Base-by-base conservation (phyloP, 805 yeast species). In the Kodamaea kaohsiungensis region DNA sequence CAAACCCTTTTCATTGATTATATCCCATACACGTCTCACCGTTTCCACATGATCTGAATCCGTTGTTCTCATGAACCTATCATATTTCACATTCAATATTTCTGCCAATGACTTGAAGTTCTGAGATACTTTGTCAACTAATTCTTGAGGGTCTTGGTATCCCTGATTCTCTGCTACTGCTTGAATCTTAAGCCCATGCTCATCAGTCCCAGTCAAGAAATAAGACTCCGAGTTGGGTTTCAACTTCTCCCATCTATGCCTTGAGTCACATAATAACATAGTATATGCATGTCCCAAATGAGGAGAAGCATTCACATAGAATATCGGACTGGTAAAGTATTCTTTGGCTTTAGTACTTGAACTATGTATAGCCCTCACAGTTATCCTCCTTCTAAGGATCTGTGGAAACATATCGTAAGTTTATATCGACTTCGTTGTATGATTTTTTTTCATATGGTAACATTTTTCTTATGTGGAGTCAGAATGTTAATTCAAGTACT, bases 261-360 rank as follows among this genome's bases (percentile, higher is more conserved):
- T 76, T 1, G 86, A 86, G 70, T 95, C 99, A 49, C 92, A 85
- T 46, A 95, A 70, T 0, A 91, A 76, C 89, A 91, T 88, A 3
- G 97, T 84, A 67, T 95, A 91, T 42, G 91, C 75, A 68, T 95
- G 99, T 2, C 99, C 99, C 52, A 95, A 68, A 71, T 95, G 99
- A 2, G 99, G 99, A 30, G 62, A 80, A 8, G 98, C 98, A 75
- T 95, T 95, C 53, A 96, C 98, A 69, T 95, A 95, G 70, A 92
- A 95, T 22, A 95, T 95, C 0, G 99, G 99, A 0, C 98, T 88
- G 0, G 98, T 91, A 13, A 88, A 75, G 51, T 47, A 52, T n/a
- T 52, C 51, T 25, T 52, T 52, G 16, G 27, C 18, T 13, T 9
- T 15, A 3, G 15, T 10, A 7, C 43, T 13, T 15, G 48, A 12